These are phyloP conservation scores for Blastobotrys illinoisensis DNA, from an alignment of 1,139 yeast species.

Conservation along the genomic window DNA sequence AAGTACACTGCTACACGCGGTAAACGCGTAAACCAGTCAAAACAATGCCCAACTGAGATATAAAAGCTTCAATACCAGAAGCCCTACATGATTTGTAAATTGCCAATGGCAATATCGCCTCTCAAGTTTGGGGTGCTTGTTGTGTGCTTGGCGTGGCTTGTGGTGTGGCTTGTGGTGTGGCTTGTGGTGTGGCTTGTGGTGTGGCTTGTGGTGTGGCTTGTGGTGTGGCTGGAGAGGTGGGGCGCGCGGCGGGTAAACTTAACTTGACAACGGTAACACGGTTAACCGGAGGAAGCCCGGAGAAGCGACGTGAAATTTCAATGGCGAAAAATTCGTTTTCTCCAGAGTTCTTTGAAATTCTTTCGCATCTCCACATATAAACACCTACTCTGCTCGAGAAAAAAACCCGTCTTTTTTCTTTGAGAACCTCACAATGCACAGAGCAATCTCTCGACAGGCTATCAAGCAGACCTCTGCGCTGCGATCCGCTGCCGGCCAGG, in stretches of 20 bases:
- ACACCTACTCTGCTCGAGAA: conserved; percentile 3
- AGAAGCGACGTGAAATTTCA: background rate
- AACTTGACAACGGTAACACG: background rate
- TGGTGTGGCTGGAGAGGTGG: background rate
- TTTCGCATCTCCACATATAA: conserved; percentile 6
- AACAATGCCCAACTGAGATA: background rate
- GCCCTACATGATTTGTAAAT: too few species aligned
- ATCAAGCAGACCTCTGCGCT: conserved; percentile 18
- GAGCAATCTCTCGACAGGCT: conserved; percentile 25
- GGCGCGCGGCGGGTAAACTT: background rate
- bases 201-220: too few species aligned
- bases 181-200: too few species aligned
- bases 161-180: too few species aligned
- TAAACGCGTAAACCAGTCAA: too few species aligned
- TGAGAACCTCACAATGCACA: conserved; percentile 20
- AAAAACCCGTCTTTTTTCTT: conserved; percentile 5
- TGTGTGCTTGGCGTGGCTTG: too few species aligned
- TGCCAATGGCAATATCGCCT: too few species aligned
- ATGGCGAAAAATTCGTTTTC: conserved; percentile 1
- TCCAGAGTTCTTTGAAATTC: conserved; percentile 8
- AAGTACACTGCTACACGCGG: too few species aligned
- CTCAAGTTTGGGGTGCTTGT: background rate
- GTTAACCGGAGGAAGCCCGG: background rate
- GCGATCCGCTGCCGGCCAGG: conserved; percentile 12
- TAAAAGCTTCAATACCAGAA: too few species aligned